Evolutionary conservation across 768 basidiomycete species (phyloP), one percentile per base, ranked within the genome.

Genomic region (Kwoniella pini): DNA sequence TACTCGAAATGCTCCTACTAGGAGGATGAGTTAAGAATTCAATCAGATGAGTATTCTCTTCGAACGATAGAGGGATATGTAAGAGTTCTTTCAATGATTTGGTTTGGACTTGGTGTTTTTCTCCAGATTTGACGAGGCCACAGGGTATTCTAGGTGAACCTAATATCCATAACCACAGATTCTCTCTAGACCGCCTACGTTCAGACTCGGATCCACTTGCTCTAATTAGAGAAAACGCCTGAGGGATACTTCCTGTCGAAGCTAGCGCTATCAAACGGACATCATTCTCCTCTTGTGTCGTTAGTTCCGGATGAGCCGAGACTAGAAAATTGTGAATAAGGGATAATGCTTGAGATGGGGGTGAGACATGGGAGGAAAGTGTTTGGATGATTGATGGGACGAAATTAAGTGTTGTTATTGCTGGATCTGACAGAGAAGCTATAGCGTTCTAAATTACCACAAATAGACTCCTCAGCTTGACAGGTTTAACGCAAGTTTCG

Each of bases 1-100:
- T 19, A 4, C 63, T 30, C 3, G 67, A 45, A 21, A 75, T 49
- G 10, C 27, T 43, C 17, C 60, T 13, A 30, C n/a, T 30, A 15
- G 71, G 71, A 12, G 74, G 74, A 31, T 64, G 65, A 21, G 63
- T 46, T 17, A 75, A 60, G 67, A 72, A 75, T 3, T 64, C 38
- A 17, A 68, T 24, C 9, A 75, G 58, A 58, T 75, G 68, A 1
- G 50, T 21, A 12, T 69, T 54, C 48, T 75, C 74, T 31, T 70
- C 69, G 2, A 58, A 48, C 7, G 48, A 36, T 3, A 75, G 50
- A 9, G 74, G 74, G 0, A 75, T 61, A 54, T 75, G 69, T 6
- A 75, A 50, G 0, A 72, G 30, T 49, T 69, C 54, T 33, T 63
- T 62, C 3, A 75, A 36, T 2, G 62, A 55, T 38, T 40, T 36